Base-by-base conservation (phyloP, 345 rosid genomes). In the Citrus trifoliata region DNA sequence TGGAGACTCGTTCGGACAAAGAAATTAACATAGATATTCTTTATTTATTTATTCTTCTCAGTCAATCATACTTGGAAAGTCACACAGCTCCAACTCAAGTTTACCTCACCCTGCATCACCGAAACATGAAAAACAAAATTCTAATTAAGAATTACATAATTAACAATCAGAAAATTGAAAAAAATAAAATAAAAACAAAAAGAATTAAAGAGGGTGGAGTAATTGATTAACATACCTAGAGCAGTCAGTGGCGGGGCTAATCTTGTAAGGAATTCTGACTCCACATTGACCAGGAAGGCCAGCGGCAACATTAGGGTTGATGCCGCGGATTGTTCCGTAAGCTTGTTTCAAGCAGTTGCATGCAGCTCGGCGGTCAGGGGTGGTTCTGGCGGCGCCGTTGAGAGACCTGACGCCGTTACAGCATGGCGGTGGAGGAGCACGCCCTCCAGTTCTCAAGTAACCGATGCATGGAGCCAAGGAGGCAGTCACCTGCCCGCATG, bases 171-270 rank as follows among this genome's bases (percentile, higher is more conserved):
- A 46, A 42, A 46, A 12, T 46, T 46, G 51, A 12, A 12, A 42
- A 42, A 42, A 12, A n/a, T n/a, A 10, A 3, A 46, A 46, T 3
- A 46, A 46, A 46, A 13, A 42, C 10, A 42, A 46, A 46, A 46
- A 71, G 18, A 46, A 25, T 16, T 63, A 30, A 21, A n/a, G 2
- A 61, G 18, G 5, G 28, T 51, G 16, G 51, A 30, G 55, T 38
- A 16, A 4, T 14, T 69, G 19, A 42, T 33, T 40, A 12, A 8
- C 73, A 72, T 78, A 90, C 94, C n/a, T 85, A 72, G 48, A 25
- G 87, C 93, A 90, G 90, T 87, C 74, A n/a, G 87, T 82, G 83
- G 67, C 53, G 53, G 84, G 66, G 88, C 84, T 82, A 86, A 90
- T 85, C 79, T 82, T 85, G 83, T 86, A 92, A 16, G 90, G 90